Evolutionary conservation across 345 rosid genomes (phyloP), one percentile per base, ranked within the genome.

Genomic region (Noccaea bulbosa): DNA sequence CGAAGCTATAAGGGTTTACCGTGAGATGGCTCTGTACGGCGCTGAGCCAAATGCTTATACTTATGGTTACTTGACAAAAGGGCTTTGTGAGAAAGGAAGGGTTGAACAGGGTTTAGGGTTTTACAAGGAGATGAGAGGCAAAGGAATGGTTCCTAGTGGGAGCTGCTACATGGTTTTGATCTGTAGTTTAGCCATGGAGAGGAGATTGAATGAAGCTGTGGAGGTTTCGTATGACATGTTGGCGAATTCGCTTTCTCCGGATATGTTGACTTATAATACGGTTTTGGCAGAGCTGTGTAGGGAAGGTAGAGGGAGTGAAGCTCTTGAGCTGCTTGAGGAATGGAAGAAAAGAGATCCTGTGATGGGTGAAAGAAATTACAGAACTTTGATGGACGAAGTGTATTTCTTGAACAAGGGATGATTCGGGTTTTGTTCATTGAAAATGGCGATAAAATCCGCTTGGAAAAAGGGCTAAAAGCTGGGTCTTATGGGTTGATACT

Each of bases 1-100:
- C 30, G 95, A 89, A 71, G 95, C 97, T 1, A 62, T 88, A 38
- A 76, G 87, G 68, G 83, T 91, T 54, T 85, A 82, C 2, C 82
- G 82, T 0, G 98, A 91, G 55, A 87, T 93, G 93, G 86, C 90
- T 11, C 69, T 93, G 61, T 93, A 93, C 37, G 96, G 96, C 6
- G 87, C 91, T 20, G 88, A 84, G 64, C 89, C 97, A 0, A 91
- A 91, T 80, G 80, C 77, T 0, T 93, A 77, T 50, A 81, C 91
- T 0, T 93, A 84, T 79, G 74, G 91, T 58, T 91, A 91, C 71
- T 68, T 93, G 0, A 82, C 83, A 3, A 87, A 86, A 49, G 98
- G 97, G 50, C 74, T 86, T 78, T 91, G 96, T 64, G 97, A 89
- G 83, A 89, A 89, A 77, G 96, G 89, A 17, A 86, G 81, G 67